These are phyloP conservation scores for Xylaria sp. DNA, from an alignment of 2,329 filamentous ascomycete genomes.

Conservation along the genomic window DNA sequence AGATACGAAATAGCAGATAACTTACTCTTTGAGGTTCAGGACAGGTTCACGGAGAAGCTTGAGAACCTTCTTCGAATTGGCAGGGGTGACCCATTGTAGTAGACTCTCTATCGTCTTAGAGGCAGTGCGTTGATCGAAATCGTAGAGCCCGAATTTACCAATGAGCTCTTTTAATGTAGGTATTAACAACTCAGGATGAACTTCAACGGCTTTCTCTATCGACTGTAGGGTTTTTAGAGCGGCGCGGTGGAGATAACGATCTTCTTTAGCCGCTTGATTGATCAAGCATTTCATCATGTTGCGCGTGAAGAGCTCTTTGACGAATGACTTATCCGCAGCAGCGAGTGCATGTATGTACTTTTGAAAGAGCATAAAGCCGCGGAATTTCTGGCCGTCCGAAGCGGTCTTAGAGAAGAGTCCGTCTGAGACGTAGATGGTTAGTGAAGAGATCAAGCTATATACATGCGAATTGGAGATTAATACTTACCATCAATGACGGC, in stretches of 20 bases:
- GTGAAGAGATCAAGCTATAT: background rate
- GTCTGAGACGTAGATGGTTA: conserved; percentile 60
- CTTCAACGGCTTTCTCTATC: conserved; percentile 72
- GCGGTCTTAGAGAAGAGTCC: conserved; percentile 84
- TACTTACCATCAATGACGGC: conserved; percentile 84
- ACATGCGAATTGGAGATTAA: background rate
- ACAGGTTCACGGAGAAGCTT: conserved; percentile 60
- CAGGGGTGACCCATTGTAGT: conserved; percentile 67
- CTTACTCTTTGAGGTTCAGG: conserved; percentile 52
- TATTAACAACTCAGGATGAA: conserved; percentile 68
- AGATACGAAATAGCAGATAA: conserved; percentile 14
- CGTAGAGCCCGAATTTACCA: conserved; percentile 74
- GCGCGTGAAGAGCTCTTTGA: conserved; percentile 76
- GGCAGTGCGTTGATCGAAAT: conserved; percentile 88
- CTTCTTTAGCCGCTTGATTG: conserved; percentile 82
- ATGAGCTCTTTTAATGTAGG: conserved; percentile 75
- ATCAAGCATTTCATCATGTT: conserved; percentile 85
- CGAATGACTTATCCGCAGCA: conserved; percentile 60
- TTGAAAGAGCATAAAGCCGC: conserved; percentile 88
- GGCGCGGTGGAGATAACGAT: conserved; percentile 82
- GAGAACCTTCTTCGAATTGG: conserved; percentile 66
- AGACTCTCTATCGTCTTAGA: conserved; percentile 85
- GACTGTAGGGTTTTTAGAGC: conserved; percentile 80
- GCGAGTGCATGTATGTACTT: conserved; percentile 71
- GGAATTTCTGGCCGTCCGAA: conserved; percentile 89